phyloP scores from a whole-genome alignment of 73 alveolate genomes.

The Durusdinium trenchii region DNA sequence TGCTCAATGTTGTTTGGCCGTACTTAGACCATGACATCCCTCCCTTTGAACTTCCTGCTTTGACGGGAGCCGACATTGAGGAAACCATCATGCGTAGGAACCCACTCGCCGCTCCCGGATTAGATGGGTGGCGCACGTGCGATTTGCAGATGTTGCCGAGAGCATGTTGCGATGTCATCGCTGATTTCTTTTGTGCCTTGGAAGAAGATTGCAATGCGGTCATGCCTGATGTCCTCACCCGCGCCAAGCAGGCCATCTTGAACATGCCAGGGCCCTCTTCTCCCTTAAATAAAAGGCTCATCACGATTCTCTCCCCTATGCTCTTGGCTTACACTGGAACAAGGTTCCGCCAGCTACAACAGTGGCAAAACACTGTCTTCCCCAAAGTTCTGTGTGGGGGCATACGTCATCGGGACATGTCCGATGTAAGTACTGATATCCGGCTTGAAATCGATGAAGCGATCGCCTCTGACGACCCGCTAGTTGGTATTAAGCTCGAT shows the following conservation, averaged over 20 bases:
- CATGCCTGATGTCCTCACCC: neutral
- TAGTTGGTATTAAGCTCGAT: neutral
- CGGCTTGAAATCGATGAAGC: neutral
- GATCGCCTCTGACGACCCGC: neutral
- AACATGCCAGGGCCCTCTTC: neutral
- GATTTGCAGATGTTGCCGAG: neutral
- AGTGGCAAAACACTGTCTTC: neutral
- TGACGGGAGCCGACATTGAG: neutral
- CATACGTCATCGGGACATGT: neutral
- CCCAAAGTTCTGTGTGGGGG: neutral
- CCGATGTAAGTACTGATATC: neutral
- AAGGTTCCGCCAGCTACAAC: neutral
- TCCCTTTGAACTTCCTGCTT: neutral
- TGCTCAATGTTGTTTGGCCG: neutral
- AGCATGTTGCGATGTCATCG: neutral
- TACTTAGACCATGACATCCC: neutral
- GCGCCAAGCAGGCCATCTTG: neutral
- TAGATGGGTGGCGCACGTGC: neutral
- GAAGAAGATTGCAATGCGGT: neutral
- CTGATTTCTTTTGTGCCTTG: neutral
- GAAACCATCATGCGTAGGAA: neutral
- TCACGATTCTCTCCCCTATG: neutral
- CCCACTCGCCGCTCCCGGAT: neutral
- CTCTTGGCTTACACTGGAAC: neutral
- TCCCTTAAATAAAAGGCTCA: neutral